Conservation (phyloP, 805 yeast species). For the Komagataella pastoris region DNA sequence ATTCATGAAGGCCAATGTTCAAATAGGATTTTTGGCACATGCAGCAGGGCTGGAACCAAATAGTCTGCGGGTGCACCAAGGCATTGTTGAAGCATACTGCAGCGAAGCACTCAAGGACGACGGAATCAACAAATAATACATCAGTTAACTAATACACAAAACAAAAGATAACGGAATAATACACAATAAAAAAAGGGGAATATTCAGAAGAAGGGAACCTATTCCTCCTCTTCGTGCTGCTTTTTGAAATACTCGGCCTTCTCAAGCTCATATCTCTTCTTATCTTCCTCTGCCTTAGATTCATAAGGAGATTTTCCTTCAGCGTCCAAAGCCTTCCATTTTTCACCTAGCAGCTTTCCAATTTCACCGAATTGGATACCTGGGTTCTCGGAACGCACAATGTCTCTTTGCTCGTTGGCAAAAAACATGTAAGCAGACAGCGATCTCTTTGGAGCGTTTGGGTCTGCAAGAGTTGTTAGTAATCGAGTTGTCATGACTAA, state of each 20-base stretch:
- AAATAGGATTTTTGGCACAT: constrained; percentile 41
- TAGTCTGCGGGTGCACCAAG: constrained; percentile 17
- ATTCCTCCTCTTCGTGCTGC: constrained; percentile 1
- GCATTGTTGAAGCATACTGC: constrained; percentile 11
- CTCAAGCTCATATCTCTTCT: constrained; percentile 94
- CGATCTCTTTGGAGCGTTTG: constrained; percentile 99
- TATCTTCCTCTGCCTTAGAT: constrained; percentile 87
- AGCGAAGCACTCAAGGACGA: background rate
- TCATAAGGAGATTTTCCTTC: constrained; percentile 87
- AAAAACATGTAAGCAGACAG: constrained; percentile 98
- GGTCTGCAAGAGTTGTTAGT: constrained; percentile 31
- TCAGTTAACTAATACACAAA: background rate
- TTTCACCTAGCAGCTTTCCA: constrained; percentile 90
- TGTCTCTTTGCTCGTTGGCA: constrained; percentile 95
- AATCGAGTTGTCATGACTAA: background rate
- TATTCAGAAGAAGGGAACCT: background rate
- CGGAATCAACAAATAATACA: background rate
- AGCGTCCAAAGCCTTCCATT: constrained; percentile 82
- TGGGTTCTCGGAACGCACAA: constrained; percentile 91
- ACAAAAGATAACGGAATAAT: background rate
- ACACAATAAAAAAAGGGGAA: background rate
- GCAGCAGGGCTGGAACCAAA: constrained; percentile 30
- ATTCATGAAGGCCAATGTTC: constrained; percentile 59
- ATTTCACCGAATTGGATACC: constrained; percentile 93
- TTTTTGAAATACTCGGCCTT: constrained; percentile 65